Evolutionary conservation across 2,329 filamentous ascomycete genomes (phyloP).

Genomic region (Alternaria gansuensis): DNA sequence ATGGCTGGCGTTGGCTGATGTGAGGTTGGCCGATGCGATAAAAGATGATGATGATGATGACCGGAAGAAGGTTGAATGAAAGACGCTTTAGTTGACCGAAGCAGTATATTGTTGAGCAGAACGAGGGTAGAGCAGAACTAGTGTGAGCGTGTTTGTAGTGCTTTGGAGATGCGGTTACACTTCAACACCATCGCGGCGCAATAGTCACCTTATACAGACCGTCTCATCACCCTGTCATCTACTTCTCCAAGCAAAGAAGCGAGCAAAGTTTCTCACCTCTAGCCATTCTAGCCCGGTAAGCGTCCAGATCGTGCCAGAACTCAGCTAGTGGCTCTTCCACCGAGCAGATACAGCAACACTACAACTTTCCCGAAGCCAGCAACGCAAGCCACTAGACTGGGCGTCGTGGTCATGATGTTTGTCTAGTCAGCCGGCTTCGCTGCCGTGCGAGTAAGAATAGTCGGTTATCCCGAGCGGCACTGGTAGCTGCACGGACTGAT

Average conservation of each 20-base stretch:
- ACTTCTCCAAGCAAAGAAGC: constrained; percentile 1
- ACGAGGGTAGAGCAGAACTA: background rate
- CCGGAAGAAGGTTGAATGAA: background rate
- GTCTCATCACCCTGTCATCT: background rate
- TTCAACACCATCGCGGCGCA: constrained; percentile 3
- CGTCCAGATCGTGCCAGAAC: background rate
- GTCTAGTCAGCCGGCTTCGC: constrained; percentile 2
- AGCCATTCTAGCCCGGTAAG: background rate
- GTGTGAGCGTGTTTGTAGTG: background rate
- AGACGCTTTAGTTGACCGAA: background rate
- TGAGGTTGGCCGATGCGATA: background rate
- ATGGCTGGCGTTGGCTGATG: background rate
- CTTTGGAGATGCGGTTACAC: background rate
- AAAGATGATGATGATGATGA: no score
- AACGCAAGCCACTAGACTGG: constrained; percentile 10
- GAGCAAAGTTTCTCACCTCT: background rate
- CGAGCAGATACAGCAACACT: background rate
- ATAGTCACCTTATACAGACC: background rate
- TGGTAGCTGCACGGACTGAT: constrained; percentile 1
- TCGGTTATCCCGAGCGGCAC: constrained; percentile 10
- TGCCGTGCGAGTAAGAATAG: constrained; percentile 11
- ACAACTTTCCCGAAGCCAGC: constrained; percentile 3
- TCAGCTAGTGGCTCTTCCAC: constrained; percentile 10
- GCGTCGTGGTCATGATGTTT: constrained; percentile 4
- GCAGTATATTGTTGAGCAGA: background rate